Evolutionary conservation across 2,329 filamentous ascomycete species (phyloP), one percentile per base, ranked within the genome.

Genomic region (Cladosporium sp.): DNA sequence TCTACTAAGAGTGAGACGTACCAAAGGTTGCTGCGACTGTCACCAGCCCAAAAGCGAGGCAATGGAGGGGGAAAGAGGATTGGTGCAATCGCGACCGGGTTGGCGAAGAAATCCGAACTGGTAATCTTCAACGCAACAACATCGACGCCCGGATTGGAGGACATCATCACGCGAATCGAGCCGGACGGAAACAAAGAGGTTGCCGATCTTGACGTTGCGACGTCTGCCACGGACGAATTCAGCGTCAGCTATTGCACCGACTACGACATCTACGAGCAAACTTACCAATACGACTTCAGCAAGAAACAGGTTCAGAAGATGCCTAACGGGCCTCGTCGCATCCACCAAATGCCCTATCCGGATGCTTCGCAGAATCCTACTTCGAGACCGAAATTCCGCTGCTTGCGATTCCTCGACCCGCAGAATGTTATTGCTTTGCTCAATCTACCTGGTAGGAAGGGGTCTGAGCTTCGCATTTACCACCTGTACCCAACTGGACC

Each of bases 241-340:
- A 79, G 84, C 58, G 73, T 96, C 48, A 85, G 84, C 3, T 96
- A 89, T 68, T 91, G 87, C 68, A 84, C 86, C 60, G 84, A 89
- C 56, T 76, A 85, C 63, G 83, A 89, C 58, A 77, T 97, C 43
- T 86, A 84, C 68, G 72, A 86, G 30, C 76, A 87, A 59, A 79
- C 80, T 24, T 69, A 89, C 42, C 69, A 73, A 17, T 74, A 76
- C 37, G 73, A 77, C 53, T 76, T 76, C 43, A 59, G 53, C 6
- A 65, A 66, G 48, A 71, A 66, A 48, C 71, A 70, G 50, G 58
- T 57, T 9, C 57, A 67, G 42, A 61, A 64, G 52, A 58, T 60
- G 38, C 64, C 67, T 67, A 58, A 76, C 73, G 61, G 72, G 53
- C 53, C 72, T 69, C 57, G 72, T 60, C 53, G 59, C 60, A 67